phyloP scores from a whole-genome alignment of 257 asterid genomes.

The Leonotis leonurus region DNA sequence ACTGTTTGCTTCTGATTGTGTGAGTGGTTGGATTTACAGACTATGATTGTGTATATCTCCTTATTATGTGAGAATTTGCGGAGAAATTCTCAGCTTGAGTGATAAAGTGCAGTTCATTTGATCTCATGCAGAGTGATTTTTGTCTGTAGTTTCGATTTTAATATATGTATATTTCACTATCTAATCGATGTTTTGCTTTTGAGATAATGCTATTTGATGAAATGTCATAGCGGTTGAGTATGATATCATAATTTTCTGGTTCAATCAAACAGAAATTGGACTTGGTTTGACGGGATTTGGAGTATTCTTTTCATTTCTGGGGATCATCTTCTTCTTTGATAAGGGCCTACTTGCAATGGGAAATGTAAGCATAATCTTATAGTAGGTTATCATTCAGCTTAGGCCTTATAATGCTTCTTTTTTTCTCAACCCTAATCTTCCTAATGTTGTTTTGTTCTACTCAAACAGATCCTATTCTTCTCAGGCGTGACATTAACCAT shows the following conservation, averaged over 20 bases:
- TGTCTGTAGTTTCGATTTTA: neutral
- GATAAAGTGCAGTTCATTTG: neutral
- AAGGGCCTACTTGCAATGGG: slow-evolving; percentile 97
- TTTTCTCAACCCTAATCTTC: neutral
- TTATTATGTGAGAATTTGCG: neutral
- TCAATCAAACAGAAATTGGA: slow-evolving; percentile 70
- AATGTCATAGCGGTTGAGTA: neutral
- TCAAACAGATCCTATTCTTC: slow-evolving; percentile 81
- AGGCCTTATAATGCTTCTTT: too few relatives aligned
- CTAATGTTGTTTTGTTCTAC: slow-evolving; percentile 16
- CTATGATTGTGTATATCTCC: neutral
- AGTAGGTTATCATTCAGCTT: slow-evolving; percentile 4
- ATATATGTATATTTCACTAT: too few relatives aligned
- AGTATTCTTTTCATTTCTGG: slow-evolving; percentile 77
- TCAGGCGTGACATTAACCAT: slow-evolving; percentile 89
- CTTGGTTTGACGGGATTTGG: slow-evolving; percentile 96
- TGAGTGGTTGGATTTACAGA: neutral
- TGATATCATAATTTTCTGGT: slow-evolving; percentile 11
- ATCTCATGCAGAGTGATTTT: neutral
- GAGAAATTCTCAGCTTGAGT: neutral
- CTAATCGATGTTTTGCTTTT: neutral
- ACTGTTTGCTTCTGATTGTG: neutral
- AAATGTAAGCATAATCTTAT: slow-evolving; percentile 48
- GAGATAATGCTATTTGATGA: neutral
- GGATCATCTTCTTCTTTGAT: slow-evolving; percentile 79